phyloP scores from a whole-genome alignment of 179 eudicot species.

The Actinidia polygama region DNA sequence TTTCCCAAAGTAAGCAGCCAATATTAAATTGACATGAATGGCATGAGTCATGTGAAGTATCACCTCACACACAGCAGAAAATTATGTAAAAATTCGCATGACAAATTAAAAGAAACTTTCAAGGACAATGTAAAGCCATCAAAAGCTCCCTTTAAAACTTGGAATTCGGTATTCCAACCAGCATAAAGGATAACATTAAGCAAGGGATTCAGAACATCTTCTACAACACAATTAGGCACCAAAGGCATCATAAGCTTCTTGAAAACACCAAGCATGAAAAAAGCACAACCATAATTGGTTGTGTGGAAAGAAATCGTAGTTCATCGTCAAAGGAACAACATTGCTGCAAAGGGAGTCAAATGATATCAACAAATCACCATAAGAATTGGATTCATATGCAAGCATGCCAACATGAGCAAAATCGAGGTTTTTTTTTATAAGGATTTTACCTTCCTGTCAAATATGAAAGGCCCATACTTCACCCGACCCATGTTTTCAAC shows the following conservation, averaged over 20 bases:
- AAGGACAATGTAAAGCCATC: not conserved
- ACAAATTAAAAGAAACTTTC: conserved; percentile 15
- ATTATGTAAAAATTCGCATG: not conserved
- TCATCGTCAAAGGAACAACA: not conserved
- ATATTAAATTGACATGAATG: not conserved
- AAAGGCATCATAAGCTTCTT: conserved; percentile 7
- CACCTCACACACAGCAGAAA: not conserved
- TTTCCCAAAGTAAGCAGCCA: not conserved
- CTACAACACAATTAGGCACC: not conserved
- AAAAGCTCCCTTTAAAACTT: not conserved
- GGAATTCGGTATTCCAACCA: not conserved
- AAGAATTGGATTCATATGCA: not conserved
- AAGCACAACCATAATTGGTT: not conserved
- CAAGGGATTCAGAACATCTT: not conserved
- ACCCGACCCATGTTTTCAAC: conserved; percentile 98
- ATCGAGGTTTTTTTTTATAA: too few species aligned
- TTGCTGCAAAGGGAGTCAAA: not conserved
- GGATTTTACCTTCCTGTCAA: conserved; percentile 79
- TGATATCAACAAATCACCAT: not conserved
- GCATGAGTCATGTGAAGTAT: not conserved
- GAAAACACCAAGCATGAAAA: not conserved
- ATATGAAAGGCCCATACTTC: conserved; percentile 77
- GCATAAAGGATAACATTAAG: not conserved
- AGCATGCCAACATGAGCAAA: too few species aligned
- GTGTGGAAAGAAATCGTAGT: too few species aligned